These are phyloP conservation scores for Nadsonia fulvescens DNA, from an alignment of 805 yeast species.

Conservation along the genomic window DNA sequence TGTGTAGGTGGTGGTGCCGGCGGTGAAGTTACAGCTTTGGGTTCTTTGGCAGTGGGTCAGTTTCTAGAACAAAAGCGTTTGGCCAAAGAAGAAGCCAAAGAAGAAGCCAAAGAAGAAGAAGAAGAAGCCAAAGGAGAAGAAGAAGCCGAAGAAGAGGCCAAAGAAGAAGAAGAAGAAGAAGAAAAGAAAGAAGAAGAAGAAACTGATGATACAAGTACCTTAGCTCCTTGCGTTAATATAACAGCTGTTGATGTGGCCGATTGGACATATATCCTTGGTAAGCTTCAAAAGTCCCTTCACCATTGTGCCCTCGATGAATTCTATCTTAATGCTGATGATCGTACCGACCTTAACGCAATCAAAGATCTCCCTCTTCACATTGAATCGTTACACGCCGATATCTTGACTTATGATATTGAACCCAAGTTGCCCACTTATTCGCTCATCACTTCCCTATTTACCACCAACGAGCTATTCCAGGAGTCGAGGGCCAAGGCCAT, in stretches of 20 bases:
- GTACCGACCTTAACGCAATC: background rate
- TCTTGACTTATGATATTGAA: conserved; percentile 8
- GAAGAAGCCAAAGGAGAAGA: too few relatives aligned
- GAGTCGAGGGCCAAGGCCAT: conserved; percentile 48
- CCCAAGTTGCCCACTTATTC: conserved; percentile 19
- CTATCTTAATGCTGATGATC: conserved; percentile 2
- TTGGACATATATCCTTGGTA: conserved; percentile 41
- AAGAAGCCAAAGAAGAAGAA: too few relatives aligned
- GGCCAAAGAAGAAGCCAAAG: too few relatives aligned
- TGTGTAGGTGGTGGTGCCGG: conserved; percentile 87
- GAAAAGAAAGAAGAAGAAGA: too few relatives aligned
- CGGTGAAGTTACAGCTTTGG: conserved; percentile 52
- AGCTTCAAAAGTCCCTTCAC: too few relatives aligned
- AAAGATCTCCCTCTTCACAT: conserved; percentile 1
- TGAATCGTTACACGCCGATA: conserved; percentile 10
- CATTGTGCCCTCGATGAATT: too few relatives aligned
- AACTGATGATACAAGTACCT: conserved; percentile 7
- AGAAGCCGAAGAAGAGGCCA: too few relatives aligned
- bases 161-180: too few relatives aligned
- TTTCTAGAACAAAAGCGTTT: too few relatives aligned
- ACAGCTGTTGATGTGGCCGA: conserved; percentile 61
- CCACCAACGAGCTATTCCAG: conserved; percentile 72
- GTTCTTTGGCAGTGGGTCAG: conserved; percentile 38
- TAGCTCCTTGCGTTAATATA: conserved; percentile 23
- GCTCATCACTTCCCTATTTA: conserved; percentile 58